Evolutionary conservation across 1,139 yeast species (phyloP), one percentile per base, ranked within the genome.

Genomic region (Hemisphaericaspora xylanilytica): DNA sequence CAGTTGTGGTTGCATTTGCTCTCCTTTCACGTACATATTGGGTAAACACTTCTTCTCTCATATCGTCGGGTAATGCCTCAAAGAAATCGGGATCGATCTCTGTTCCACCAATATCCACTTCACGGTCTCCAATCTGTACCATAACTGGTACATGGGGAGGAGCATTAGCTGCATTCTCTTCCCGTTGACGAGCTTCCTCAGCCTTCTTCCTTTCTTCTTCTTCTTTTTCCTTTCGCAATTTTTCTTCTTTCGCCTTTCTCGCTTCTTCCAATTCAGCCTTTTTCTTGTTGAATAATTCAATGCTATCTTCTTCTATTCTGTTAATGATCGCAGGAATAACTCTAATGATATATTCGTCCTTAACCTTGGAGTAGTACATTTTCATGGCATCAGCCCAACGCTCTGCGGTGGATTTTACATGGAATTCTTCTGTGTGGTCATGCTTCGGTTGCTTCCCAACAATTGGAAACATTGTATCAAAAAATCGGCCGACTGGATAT

Each of bases 51-150:
- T 90, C 97, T 48, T 89, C 95, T 38, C 96, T 71, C 85, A 90
- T 85, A 39, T 87, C 95, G 35, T 86, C 96, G 0, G 97, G 97
- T 28, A 90, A 70, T 0, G 96, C 97, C 50, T 84, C 86, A 47
- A 90, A 72, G 56, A 89, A 90, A 50, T 85, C 94, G 0, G 95
- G 95, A 60, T 90, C 97, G 43, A 90, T 88, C 41, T 88, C 97
- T 3, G 96, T 82, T 0, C 90, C 94, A 39, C 94, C 78, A 32
- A 90, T 85, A 56, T 90, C 95, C 25, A 90, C 90, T 41, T 81
- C 82, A 26, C 83, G 65, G 28, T 86, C 95, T 16, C 90, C 92
- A 49, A 90, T 84, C 13, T 71, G 70, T 6, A 90, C 90, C 67
- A 75, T 75, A 0, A 85, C 70, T 0, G 95, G 94, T 3, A 61